phyloP scores from a whole-genome alignment of 176 grass and related monocot species.

The Triticum urartu region DNA sequence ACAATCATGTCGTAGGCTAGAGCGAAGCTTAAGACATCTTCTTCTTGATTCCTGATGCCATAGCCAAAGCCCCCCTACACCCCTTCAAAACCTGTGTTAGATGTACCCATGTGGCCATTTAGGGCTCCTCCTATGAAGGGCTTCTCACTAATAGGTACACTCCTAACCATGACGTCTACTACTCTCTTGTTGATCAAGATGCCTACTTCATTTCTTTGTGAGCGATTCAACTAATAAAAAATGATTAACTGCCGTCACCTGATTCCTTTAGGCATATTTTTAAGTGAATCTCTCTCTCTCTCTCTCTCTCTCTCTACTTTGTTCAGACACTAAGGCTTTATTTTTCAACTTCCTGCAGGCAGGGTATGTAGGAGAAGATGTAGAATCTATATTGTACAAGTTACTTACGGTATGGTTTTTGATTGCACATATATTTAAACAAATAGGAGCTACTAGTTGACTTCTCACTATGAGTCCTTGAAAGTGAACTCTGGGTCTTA shows the following conservation, averaged over 20 bases:
- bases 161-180: no score
- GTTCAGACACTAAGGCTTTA: constrained; percentile 20
- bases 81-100: no score
- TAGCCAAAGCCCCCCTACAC: no score
- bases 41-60: no score
- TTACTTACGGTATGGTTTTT: constrained; percentile 74
- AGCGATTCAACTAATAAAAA: not conserved
- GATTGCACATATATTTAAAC: not conserved
- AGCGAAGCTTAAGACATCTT: no score
- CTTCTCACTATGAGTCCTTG: constrained; percentile 15
- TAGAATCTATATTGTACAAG: constrained; percentile 99
- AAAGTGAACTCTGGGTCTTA: constrained; percentile 26
- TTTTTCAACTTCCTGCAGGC: constrained; percentile 59
- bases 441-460: not conserved
- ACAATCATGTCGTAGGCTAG: no score
- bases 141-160: no score
- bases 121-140: no score
- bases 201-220: not conserved
- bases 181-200: no score
- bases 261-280: not conserved
- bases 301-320: not conserved
- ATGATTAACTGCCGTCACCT: not conserved
- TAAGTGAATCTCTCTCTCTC: not conserved
- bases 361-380: constrained; percentile 99
- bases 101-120: no score